These are phyloP conservation scores for Sabuloglossum arenarium DNA, from an alignment of 495 filamentous ascomycete species.

Conservation along the genomic window DNA sequence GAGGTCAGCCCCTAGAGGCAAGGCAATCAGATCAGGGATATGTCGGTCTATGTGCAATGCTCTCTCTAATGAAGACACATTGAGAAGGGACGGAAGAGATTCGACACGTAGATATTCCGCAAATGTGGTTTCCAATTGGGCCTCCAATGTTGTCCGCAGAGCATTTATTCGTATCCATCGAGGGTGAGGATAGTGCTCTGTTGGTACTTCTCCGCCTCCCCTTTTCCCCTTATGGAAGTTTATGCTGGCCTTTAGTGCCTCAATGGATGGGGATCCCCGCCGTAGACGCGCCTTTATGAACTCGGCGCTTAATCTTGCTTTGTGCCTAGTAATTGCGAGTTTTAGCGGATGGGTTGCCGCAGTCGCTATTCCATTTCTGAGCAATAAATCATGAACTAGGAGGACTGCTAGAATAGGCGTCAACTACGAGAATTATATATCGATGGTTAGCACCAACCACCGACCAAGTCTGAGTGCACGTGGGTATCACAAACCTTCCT, in stretches of 20 bases:
- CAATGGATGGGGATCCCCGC: conserved; percentile 40
- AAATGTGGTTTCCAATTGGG: conserved; percentile 51
- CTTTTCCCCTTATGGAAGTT: conserved; percentile 13
- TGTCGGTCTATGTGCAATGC: conserved; percentile 39
- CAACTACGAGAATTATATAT: conserved; percentile 32
- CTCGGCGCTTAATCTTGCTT: conserved; percentile 58
- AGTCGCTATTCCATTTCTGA: conserved; percentile 60
- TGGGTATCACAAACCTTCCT: conserved; percentile 41
- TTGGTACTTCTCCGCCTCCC: not conserved
- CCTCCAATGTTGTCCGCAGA: conserved; percentile 43
- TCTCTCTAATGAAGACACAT: conserved; percentile 13
- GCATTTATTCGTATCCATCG: conserved; percentile 84
- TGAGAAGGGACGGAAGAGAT: conserved; percentile 23
- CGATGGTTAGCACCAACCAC: not conserved
- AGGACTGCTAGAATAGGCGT: conserved; percentile 61
- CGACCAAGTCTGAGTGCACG: not conserved
- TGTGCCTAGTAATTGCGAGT: conserved; percentile 55
- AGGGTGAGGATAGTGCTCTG: conserved; percentile 25
- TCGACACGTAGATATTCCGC: conserved; percentile 28
- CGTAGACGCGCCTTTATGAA: conserved; percentile 59
- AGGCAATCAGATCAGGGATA: conserved; percentile 63
- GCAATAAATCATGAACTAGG: conserved; percentile 67
- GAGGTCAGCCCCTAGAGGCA: conserved; percentile 45
- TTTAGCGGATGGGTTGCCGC: conserved; percentile 57
- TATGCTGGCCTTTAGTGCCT: conserved; percentile 37